phyloP scores from a whole-genome alignment of 148 eudicot genomes.

The Pharnaceum exiguum region DNA sequence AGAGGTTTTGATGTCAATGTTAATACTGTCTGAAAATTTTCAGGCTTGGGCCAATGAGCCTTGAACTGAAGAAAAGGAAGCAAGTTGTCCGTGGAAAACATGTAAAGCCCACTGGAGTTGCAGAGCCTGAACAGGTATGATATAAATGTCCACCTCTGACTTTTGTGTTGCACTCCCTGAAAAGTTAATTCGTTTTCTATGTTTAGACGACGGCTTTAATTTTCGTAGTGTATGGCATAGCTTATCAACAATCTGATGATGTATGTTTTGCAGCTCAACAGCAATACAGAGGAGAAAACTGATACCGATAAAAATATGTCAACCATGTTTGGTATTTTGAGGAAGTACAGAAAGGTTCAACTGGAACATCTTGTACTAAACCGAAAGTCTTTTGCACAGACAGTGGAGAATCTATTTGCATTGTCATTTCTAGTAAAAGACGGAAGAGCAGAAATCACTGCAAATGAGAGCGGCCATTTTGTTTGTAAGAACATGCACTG shows the following conservation, averaged over 20 bases:
- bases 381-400: conserved; percentile 74
- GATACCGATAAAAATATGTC: conserved; percentile 94
- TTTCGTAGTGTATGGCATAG: no score
- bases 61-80: conserved; percentile 61
- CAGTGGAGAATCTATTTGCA: conserved; percentile 87
- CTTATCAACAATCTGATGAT: no score
- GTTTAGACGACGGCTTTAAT: neutral
- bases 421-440: conserved; percentile 86
- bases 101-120: conserved; percentile 51
- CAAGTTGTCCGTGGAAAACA: conserved; percentile 41
- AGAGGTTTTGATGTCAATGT: neutral
- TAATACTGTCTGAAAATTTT: neutral
- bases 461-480: conserved; percentile 52
- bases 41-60: conserved; percentile 87
- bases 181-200: neutral
- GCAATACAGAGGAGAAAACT: conserved; percentile 54
- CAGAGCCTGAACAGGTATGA: conserved; percentile 82
- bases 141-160: neutral
- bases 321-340: conserved; percentile 66
- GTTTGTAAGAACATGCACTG: conserved; percentile 61
- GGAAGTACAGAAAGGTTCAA: conserved; percentile 51
- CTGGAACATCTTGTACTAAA: conserved; percentile 68
- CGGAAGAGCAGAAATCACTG: conserved; percentile 68
- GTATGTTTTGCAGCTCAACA: conserved; percentile 65
- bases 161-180: neutral